phyloP scores from a whole-genome alignment of 495 filamentous ascomycete species.

The Schizothecium vesticola region DNA sequence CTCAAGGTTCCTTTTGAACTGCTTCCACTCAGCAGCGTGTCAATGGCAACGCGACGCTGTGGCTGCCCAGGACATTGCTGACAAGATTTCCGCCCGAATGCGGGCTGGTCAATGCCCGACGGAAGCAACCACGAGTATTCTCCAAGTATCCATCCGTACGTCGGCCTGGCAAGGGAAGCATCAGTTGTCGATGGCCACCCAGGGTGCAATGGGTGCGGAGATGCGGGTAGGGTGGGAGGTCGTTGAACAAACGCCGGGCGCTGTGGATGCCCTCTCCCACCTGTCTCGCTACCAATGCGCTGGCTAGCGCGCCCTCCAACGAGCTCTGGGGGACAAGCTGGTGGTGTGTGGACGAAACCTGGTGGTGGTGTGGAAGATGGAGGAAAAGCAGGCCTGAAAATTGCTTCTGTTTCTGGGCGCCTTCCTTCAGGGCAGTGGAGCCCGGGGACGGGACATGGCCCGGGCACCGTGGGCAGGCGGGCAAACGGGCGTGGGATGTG shows the following conservation, averaged over 20 bases:
- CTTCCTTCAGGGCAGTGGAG: background rate
- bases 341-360: background rate
- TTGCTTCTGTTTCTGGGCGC: background rate
- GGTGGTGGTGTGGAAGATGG: background rate
- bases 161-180: background rate
- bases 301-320: constrained; percentile 18
- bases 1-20: too few species aligned
- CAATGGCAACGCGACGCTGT: background rate
- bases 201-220: too few species aligned
- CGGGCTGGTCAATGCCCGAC: background rate
- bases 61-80: background rate
- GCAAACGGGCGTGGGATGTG: background rate
- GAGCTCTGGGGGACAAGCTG: background rate
- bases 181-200: background rate
- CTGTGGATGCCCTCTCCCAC: background rate
- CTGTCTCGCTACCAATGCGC: constrained; percentile 14
- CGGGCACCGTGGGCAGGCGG: too few species aligned
- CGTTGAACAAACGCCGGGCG: constrained; percentile 1
- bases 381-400: background rate
- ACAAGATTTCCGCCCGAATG: background rate
- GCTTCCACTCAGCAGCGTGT: too few species aligned
- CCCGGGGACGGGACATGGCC: too few species aligned
- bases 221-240: background rate
- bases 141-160: too few species aligned
- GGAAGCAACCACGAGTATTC: background rate